Percentiles rank a stretch among this genome's conserved stretches.
Conservation (phyloP, 2,329 filamentous ascomycete species). For the Incumbomyces delicatus region DNA sequence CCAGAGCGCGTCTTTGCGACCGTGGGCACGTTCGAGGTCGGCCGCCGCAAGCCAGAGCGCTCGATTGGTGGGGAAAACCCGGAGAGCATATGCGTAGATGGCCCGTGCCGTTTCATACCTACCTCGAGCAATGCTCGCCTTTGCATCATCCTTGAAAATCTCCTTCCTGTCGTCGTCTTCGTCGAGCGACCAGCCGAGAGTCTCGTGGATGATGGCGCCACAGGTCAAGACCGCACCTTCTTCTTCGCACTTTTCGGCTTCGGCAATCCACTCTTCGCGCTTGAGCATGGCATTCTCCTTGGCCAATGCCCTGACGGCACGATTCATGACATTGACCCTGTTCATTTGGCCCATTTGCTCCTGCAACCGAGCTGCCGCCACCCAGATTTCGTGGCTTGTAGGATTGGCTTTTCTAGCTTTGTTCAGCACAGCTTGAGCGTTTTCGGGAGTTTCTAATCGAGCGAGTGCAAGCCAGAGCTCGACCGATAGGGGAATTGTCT, state of each 20-base stretch:
- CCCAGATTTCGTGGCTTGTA: conserved; percentile 92
- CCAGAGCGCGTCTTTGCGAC: conserved; percentile 71
- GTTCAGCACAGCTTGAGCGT: conserved; percentile 91
- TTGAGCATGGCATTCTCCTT: conserved; percentile 94
- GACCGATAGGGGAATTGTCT: conserved; percentile 85
- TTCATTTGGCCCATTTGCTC: conserved; percentile 74
- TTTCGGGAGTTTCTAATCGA: conserved; percentile 76
- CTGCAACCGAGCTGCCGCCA: conserved; percentile 82
- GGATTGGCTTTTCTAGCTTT: conserved; percentile 88
- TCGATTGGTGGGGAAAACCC: conserved; percentile 79
- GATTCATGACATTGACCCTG: conserved; percentile 88
- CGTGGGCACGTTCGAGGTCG: conserved; percentile 83
- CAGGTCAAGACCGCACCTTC: conserved; percentile 83
- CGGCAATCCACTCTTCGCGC: conserved; percentile 90
- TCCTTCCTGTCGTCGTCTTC: conserved; percentile 95
- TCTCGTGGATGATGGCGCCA: conserved; percentile 81
- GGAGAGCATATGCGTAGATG: conserved; percentile 83
- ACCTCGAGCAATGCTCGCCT: conserved; percentile 66
- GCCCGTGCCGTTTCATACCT: conserved; percentile 84
- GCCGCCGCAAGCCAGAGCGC: conserved; percentile 85
- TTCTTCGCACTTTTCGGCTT: conserved; percentile 89
- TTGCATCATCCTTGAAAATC: conserved; percentile 91
- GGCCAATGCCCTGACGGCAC: conserved; percentile 76
- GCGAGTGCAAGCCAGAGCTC: conserved; percentile 93
- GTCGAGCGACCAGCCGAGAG: conserved; percentile 83